These are phyloP conservation scores for Solanum habrochaites DNA, from an alignment of 257 asterid genomes.

Conservation along the genomic window DNA sequence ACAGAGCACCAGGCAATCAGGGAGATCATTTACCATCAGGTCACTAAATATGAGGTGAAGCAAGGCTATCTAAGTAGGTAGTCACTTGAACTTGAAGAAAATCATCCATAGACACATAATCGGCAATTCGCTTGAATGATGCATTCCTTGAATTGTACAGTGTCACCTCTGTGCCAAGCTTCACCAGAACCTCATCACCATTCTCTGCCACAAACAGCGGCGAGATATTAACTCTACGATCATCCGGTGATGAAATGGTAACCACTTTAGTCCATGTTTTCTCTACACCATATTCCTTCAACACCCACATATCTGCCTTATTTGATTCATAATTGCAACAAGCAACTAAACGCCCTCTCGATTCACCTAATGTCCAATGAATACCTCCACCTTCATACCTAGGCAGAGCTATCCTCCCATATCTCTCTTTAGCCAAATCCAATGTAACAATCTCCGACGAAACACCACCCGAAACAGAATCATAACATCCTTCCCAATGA, in stretches of 20 bases:
- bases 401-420: conserved; percentile 1
- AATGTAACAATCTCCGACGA: conserved; percentile 4
- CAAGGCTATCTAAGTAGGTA: conserved; percentile 16
- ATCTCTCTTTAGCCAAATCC: not conserved
- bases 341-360: conserved; percentile 4
- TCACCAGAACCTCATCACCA: conserved; percentile 8
- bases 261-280: conserved; percentile 24
- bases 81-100: not conserved
- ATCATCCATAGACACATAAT: not conserved
- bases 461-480: not conserved
- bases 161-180: not conserved
- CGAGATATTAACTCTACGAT: not conserved
- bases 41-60: conserved; percentile 5
- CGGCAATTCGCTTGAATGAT: not conserved
- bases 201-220: conserved; percentile 15
- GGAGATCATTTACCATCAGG: not conserved
- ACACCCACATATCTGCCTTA: conserved; percentile 19
- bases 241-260: not conserved
- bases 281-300: conserved; percentile 22
- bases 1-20: not conserved
- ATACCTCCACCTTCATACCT: not conserved
- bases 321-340: not conserved
- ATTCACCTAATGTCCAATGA: not conserved
- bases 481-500: conserved; percentile 13
- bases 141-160: conserved; percentile 2